These are phyloP conservation scores for Striga asiatica DNA, from an alignment of 257 asterid genomes.

Conservation along the genomic window DNA sequence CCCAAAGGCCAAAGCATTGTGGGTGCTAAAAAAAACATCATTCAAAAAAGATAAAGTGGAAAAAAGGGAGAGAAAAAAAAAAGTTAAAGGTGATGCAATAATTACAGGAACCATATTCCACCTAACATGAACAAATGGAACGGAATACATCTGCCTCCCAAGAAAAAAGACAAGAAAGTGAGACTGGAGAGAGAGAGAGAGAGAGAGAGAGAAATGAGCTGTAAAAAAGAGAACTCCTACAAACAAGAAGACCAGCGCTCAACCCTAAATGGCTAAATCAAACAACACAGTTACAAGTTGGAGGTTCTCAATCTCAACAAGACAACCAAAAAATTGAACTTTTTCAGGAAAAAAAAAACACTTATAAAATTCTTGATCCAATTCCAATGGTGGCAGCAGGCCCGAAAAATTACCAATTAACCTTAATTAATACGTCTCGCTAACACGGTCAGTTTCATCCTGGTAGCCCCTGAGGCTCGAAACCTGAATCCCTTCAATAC, in stretches of 20 bases:
- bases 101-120: slow-evolving; percentile 42
- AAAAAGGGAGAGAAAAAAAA: not conserved
- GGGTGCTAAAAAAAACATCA: slow-evolving; percentile 8
- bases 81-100: slow-evolving; percentile 41
- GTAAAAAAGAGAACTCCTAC: slow-evolving; percentile 23
- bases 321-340: not conserved
- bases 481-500: slow-evolving; percentile 40
- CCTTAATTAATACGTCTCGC: slow-evolving; percentile 30
- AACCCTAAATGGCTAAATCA: too few species aligned
- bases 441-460: slow-evolving; percentile 33
- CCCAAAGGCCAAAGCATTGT: too few species aligned
- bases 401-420: not conserved
- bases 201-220: slow-evolving; percentile 16
- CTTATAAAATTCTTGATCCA: slow-evolving; percentile 5
- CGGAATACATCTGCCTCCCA: slow-evolving; percentile 15
- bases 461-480: slow-evolving; percentile 22
- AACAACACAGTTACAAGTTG: too few species aligned
- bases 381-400: not conserved
- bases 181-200: slow-evolving; percentile 4
- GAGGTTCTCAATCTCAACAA: not conserved
- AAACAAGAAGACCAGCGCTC: slow-evolving; percentile 10
- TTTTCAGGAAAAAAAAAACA: not conserved
- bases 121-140: slow-evolving; percentile 35
- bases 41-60: slow-evolving; percentile 27
- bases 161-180: not conserved